Evolutionary conservation across 2,329 filamentous ascomycete genomes (phyloP).

Genomic region (Aspergillus quadricinctus): DNA sequence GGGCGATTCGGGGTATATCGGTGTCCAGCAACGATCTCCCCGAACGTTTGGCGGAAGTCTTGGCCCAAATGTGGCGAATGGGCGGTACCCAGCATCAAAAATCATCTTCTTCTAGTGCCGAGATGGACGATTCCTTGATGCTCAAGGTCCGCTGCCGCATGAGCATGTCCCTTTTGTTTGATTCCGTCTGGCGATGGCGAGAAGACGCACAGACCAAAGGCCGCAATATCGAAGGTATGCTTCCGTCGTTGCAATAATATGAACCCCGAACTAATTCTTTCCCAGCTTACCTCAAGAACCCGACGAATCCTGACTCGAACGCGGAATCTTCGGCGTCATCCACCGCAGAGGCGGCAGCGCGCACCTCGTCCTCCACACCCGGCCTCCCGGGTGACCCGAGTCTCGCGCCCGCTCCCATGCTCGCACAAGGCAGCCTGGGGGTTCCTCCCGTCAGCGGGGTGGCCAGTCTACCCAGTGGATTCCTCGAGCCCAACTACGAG

Average conservation of each 20-base stretch:
- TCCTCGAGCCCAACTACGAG: slow-evolving; percentile 70
- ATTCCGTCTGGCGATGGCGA: slow-evolving; percentile 65
- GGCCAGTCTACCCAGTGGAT: slow-evolving; percentile 42
- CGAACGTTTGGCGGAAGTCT: slow-evolving; percentile 60
- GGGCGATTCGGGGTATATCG: slow-evolving; percentile 56
- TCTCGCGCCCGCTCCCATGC: slow-evolving; percentile 35
- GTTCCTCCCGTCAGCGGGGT: slow-evolving; percentile 23
- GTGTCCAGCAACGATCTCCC: slow-evolving; percentile 61
- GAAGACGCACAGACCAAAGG: slow-evolving; percentile 64
- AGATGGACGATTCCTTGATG: slow-evolving; percentile 47
- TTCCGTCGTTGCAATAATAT: neutral
- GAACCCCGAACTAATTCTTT: neutral
- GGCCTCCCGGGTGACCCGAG: slow-evolving; percentile 42
- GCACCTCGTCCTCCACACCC: slow-evolving; percentile 30
- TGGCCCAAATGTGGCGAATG: slow-evolving; percentile 62
- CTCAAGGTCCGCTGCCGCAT: slow-evolving; percentile 64
- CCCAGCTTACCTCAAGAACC: slow-evolving; percentile 69
- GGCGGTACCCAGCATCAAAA: slow-evolving; percentile 32
- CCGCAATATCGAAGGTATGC: slow-evolving; percentile 67
- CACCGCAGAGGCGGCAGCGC: slow-evolving; percentile 42
- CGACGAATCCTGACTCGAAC: slow-evolving; percentile 77
- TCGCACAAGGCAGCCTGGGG: slow-evolving; percentile 29
- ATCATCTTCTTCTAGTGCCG: slow-evolving; percentile 22
- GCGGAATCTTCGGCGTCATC: slow-evolving; percentile 68
- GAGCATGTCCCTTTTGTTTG: slow-evolving; percentile 64